phyloP scores from a whole-genome alignment of 2,329 filamentous ascomycete species.

The Cladosporium sp. region DNA sequence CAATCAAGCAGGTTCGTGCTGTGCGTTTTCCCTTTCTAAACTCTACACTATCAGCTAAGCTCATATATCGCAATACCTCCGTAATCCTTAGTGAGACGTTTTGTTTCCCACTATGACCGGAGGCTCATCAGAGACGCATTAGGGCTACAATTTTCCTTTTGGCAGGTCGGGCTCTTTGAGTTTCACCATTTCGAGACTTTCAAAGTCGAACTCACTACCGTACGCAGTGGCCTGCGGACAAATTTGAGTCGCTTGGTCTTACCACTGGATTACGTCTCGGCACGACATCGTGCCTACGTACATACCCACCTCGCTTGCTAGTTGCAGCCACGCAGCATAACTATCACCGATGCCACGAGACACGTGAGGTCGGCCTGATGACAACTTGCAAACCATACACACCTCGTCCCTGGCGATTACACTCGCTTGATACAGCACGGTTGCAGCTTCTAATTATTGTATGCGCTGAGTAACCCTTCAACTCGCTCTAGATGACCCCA shows the following conservation, averaged over 20 bases:
- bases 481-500: not conserved
- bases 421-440: not conserved
- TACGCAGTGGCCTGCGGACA: not conserved
- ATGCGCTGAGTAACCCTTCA: not conserved
- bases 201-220: not conserved
- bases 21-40: not conserved
- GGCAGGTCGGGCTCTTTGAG: slow-evolving; percentile 1
- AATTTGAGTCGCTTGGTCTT: not conserved
- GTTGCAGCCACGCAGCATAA: not conserved
- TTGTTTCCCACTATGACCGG: not conserved
- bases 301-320: not conserved
- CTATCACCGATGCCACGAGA: not conserved
- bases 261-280: slow-evolving; percentile 1
- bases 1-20: not conserved
- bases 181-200: not conserved
- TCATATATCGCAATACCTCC: not conserved
- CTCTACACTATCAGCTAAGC: slow-evolving; percentile 5
- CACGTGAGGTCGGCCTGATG: not conserved
- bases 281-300: not conserved
- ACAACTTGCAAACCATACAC: not conserved
- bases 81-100: not conserved
- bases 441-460: not conserved
- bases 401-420: not conserved
- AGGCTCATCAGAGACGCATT: not conserved
- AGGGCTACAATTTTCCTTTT: slow-evolving; percentile 2